Conservation (phyloP, 1,284 basidiomycete species). For the Xerocomus amazonicus region DNA sequence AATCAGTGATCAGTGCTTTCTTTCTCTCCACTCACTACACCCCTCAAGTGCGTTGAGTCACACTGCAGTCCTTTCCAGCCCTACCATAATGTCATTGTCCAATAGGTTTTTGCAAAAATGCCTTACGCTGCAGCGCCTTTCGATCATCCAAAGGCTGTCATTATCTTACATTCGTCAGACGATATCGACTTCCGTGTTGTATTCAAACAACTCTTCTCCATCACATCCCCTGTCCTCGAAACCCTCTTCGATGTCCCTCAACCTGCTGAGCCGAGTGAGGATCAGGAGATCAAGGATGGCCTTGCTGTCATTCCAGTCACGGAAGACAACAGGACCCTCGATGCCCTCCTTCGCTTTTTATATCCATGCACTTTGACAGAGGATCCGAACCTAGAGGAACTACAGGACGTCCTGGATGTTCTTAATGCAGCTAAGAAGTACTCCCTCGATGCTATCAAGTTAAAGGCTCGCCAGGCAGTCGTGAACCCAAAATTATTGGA, state of each 20-base stretch:
- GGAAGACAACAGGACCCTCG: slow-evolving; percentile 14
- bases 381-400: slow-evolving; percentile 15
- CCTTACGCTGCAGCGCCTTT: slow-evolving; percentile 4
- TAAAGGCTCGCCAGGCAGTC: slow-evolving; percentile 5
- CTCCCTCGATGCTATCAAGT: slow-evolving; percentile 12
- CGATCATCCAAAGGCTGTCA: slow-evolving; percentile 11
- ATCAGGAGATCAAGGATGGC: slow-evolving; percentile 16
- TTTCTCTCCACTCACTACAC: too few relatives aligned
- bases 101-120: too few relatives aligned
- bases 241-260: slow-evolving; percentile 43
- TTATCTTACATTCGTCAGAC: slow-evolving; percentile 14
- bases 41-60: too few relatives aligned
- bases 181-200: slow-evolving; percentile 8
- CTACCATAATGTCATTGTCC: too few relatives aligned
- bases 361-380: slow-evolving; percentile 22
- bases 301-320: slow-evolving; percentile 14
- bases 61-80: too few relatives aligned
- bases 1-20: too few relatives aligned
- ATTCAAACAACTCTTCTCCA: slow-evolving; percentile 15
- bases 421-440: slow-evolving; percentile 19
- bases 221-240: slow-evolving; percentile 31
- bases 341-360: slow-evolving; percentile 21
- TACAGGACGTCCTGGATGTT: slow-evolving; percentile 8
- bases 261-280: slow-evolving; percentile 13
- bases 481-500: slow-evolving; percentile 14